Percentiles rank a stretch among this genome's conserved stretches.
phyloP scores from a whole-genome alignment of 2,329 filamentous ascomycete genomes.

The Zymoseptoria tritici region DNA sequence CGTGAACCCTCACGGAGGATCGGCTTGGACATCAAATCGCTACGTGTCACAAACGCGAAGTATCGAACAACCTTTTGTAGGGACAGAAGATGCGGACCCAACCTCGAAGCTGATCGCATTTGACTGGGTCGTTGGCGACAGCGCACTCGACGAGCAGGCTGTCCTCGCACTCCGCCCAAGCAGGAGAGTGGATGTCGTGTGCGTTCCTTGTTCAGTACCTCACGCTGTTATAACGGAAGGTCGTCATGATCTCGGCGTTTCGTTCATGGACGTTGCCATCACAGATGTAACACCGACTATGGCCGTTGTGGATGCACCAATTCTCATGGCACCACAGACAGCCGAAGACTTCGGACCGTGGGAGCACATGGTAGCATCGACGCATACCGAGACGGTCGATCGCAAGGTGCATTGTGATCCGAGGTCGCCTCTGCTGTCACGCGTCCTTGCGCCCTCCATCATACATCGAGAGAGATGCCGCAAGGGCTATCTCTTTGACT shows the following conservation, averaged over 20 bases:
- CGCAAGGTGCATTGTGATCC: conserved; percentile 7
- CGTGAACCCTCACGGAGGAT: conserved; percentile 25
- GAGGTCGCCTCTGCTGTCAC: conserved; percentile 15
- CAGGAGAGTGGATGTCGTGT: conserved; percentile 44
- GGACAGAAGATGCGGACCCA: conserved; percentile 37
- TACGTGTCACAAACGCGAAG: conserved; percentile 40
- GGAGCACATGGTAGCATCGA: conserved; percentile 8
- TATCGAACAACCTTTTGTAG: conserved; percentile 40
- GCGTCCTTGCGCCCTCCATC: conserved; percentile 23
- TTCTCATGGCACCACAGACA: conserved; percentile 8
- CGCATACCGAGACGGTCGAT: conserved; percentile 2
- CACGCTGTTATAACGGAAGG: conserved; percentile 36
- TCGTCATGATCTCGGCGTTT: conserved; percentile 34
- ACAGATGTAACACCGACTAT: conserved; percentile 13
- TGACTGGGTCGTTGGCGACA: conserved; percentile 49
- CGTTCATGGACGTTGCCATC: conserved; percentile 17
- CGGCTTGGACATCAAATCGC: conserved; percentile 36
- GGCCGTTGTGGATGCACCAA: conserved; percentile 5
- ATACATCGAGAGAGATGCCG: conserved; percentile 47
- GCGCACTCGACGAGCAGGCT: conserved; percentile 41
- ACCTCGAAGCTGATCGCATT: conserved; percentile 50
- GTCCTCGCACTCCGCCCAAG: conserved; percentile 48
- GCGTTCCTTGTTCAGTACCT: conserved; percentile 36
- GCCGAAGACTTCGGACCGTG: conserved; percentile 25
- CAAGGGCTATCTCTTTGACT: conserved; percentile 53